Base-by-base conservation (phyloP, 768 basidiomycete genomes). In the Podaxis sp. region DNA sequence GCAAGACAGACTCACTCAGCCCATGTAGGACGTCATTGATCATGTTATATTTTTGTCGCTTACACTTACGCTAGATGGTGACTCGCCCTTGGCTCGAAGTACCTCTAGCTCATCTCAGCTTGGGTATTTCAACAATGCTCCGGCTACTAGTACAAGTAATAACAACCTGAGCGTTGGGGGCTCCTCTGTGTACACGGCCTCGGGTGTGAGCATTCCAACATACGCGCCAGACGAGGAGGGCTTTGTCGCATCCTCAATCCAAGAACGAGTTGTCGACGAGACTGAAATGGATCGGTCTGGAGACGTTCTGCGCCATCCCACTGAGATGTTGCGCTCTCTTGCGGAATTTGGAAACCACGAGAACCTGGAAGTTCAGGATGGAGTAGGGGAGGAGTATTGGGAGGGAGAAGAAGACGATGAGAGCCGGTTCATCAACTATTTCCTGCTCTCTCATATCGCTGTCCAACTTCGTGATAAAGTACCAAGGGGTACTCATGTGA, bases 401-500 rank as follows among this genome's bases (percentile, higher is more conserved):
- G 88, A 91, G 52, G 85, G 86, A 13, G 84, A 89, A 58, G 85
- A 85, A 38, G 72, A 75, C 10, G 73, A 74, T 52, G 73, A 73
- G 55, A 81, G 81, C 64, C 82, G 87, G n/a, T 97, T 93, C 69
- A 87, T 98, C 72, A 93, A 95, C 69, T 89, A 92, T 48, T 84
- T 91, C 9, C 76, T 97, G 48, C 79, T 98, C 50, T 90, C 88
- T 23, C 90, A 98, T 72, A 82, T 97, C 42, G 94, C 94, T 4
- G 89, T 96, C 2, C 87, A 90, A 66, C 72, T 98, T 56, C 83
- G 89, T 48, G 95, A 97, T 74, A 89, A 90, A 67, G 93, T 98
- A 1, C 90, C 90, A 4, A 82, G 93, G 53, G 89, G 89, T 3
- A 87, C 85, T 3, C 95, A 97, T 66, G 90, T 94, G 51, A 97